Evolutionary conservation across 2,329 filamentous ascomycete species (phyloP).

Genomic region (Sporothrix inflata): DNA sequence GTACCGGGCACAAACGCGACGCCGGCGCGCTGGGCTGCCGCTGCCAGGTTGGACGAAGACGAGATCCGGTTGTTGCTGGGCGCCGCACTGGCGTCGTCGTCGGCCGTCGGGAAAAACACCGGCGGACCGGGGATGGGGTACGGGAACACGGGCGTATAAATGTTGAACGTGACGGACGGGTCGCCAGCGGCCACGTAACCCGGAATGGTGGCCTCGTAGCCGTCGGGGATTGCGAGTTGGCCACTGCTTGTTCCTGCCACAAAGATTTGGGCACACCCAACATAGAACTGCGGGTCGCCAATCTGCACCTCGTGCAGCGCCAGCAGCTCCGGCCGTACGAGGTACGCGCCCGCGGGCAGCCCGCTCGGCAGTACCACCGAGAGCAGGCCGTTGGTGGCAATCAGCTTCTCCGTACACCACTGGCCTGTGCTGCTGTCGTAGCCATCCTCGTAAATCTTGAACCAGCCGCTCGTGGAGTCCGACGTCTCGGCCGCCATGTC

Average conservation of each 20-base stretch:
- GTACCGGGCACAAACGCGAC: constrained; percentile 50
- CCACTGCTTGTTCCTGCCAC: constrained; percentile 43
- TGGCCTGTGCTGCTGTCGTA: constrained; percentile 58
- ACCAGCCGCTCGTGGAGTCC: constrained; percentile 67
- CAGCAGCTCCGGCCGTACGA: constrained; percentile 71
- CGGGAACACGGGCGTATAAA: constrained; percentile 53
- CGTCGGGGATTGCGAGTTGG: constrained; percentile 49
- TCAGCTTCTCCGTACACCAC: constrained; percentile 74
- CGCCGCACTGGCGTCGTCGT: constrained; percentile 26
- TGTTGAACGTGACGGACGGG: constrained; percentile 64
- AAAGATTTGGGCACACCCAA: constrained; percentile 72
- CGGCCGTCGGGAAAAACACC: constrained; percentile 50
- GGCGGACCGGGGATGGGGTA: constrained; percentile 63
- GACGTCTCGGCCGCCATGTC: constrained; percentile 57
- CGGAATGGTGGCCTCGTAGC: constrained; percentile 64
- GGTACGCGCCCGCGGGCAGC: constrained; percentile 68
- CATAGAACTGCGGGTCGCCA: constrained; percentile 71
- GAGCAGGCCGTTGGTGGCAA: constrained; percentile 65
- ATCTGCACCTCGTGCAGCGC: constrained; percentile 66
- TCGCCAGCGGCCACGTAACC: constrained; percentile 62
- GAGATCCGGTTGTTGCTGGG: not conserved
- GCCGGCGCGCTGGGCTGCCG: constrained; percentile 49
- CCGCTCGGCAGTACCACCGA: constrained; percentile 64
- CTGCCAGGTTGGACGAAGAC: constrained; percentile 29
- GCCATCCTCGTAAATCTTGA: constrained; percentile 74